These are phyloP conservation scores for Aspergillus bertholletiae DNA, from an alignment of 495 filamentous ascomycete species.

Conservation along the genomic window DNA sequence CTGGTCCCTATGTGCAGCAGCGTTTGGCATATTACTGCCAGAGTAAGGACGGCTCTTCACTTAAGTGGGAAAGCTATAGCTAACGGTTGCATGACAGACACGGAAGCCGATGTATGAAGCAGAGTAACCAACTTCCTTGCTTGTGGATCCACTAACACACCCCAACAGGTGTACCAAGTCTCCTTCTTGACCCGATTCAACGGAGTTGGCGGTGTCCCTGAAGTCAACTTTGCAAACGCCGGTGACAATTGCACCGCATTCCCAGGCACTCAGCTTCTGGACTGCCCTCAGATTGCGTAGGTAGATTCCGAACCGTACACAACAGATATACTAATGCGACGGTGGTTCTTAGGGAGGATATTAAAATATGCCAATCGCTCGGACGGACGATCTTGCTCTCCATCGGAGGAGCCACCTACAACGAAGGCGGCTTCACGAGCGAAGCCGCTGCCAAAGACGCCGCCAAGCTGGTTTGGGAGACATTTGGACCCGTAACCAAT, in stretches of 20 bases:
- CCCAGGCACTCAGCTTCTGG: slow-evolving; percentile 48
- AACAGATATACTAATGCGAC: too few species aligned
- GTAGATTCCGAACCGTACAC: slow-evolving; percentile 4
- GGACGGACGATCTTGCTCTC: slow-evolving; percentile 68
- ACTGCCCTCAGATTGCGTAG: slow-evolving; percentile 62
- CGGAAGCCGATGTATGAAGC: background rate
- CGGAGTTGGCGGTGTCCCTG: slow-evolving; percentile 44
- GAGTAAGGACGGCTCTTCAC: slow-evolving; percentile 33
- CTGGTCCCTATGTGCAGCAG: slow-evolving; percentile 45
- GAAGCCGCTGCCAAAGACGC: slow-evolving; percentile 47
- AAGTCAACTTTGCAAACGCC: slow-evolving; percentile 58
- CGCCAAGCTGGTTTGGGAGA: slow-evolving; percentile 62
- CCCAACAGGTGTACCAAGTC: slow-evolving; percentile 51
- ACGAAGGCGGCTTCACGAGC: slow-evolving; percentile 58
- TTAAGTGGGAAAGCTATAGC: background rate
- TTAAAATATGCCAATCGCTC: slow-evolving; percentile 57
- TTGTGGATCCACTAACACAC: background rate
- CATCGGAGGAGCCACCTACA: slow-evolving; percentile 62
- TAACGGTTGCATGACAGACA: background rate
- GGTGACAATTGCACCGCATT: slow-evolving; percentile 57
- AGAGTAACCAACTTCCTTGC: background rate
- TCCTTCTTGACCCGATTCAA: slow-evolving; percentile 58
- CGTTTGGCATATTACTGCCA: slow-evolving; percentile 57
- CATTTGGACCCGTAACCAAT: slow-evolving; percentile 54
- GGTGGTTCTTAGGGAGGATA: slow-evolving; percentile 55